Evolutionary conservation across 1,284 basidiomycete species (phyloP), one percentile per base, ranked within the genome.

Genomic region (Sporisorium exsertum): DNA sequence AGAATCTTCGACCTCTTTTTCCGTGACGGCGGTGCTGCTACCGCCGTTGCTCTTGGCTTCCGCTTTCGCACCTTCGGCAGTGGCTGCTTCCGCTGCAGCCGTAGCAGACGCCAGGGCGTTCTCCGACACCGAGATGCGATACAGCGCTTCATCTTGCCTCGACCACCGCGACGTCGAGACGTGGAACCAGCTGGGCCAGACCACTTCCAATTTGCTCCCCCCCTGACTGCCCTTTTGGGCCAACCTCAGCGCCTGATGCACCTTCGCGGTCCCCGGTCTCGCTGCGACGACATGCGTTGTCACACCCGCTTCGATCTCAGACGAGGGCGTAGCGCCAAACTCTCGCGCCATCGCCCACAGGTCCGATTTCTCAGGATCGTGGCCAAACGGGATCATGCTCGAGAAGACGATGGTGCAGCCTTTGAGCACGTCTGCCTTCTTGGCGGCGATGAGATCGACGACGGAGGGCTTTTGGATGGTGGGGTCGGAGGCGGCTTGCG

Each of bases 201-300:
- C 94, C 67, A 97, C 90, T 78, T 92, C 90, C 78, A 94, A 89
- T 15, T 26, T 46, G 13, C 89, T 8, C 51, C 45, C 32, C 46
- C 64, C 77, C 89, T 89, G 42, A 13, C 45, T 90, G 88, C 27
- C 13, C 35, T 50, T 53, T 26, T 60, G 26, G 12, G 55, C 50
- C 43, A 72, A n/a, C 7, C 59, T 22, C 37, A 58, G 24, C 0
- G 95, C 94, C 47, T 89, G 87, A 79, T 94, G 91, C 1, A 96
- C 94, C 87, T 99, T 98, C 71, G 92, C 91, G 0, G 96, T 98
- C 37, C 94, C 93, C 13, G 67, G 64, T 22, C 63, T 58, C 32
- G 92, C 92, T 16, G 94, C 92, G 27, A 99, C 93, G 37, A 98
- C 91, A 81, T 99, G 96, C 0, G 96, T 98, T 8, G 72, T 75